Evolutionary conservation across 441 rosid genomes (phyloP).

Genomic region (Erodium texanum): DNA sequence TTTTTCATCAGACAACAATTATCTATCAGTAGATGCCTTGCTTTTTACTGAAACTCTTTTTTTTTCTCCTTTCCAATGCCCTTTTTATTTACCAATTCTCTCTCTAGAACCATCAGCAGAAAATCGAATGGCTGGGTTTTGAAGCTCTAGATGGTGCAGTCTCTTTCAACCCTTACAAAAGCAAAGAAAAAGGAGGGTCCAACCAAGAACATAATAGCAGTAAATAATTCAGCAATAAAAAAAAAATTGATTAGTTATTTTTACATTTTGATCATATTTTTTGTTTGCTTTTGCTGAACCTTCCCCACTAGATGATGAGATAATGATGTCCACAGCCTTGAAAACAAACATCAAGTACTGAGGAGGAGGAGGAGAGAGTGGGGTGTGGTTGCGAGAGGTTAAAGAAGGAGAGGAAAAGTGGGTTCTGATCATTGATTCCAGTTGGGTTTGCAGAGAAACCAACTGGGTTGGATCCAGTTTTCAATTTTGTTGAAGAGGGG

Average conservation of each 20-base stretch:
- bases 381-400: conserved; percentile 13
- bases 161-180: conserved; percentile 26
- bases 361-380: conserved; percentile 20
- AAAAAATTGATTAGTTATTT: background rate
- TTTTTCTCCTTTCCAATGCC: background rate
- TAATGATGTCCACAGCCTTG: conserved; percentile 51
- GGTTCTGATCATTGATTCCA: conserved; percentile 46
- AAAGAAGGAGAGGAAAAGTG: conserved; percentile 15
- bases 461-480: conserved; percentile 32
- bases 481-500: conserved; percentile 17
- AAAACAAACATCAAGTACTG: conserved; percentile 27
- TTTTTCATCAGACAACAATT: background rate
- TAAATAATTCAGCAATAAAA: conserved; percentile 1
- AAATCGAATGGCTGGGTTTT: conserved; percentile 21
- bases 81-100: background rate
- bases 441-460: conserved; percentile 41
- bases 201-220: background rate
- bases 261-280: conserved; percentile 18
- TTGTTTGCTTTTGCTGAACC: conserved; percentile 38
- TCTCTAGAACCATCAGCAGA: conserved; percentile 18
- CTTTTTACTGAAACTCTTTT: background rate
- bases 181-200: background rate
- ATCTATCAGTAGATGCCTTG: background rate
- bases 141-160: conserved; percentile 27
- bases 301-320: conserved; percentile 64